phyloP scores from a whole-genome alignment of 2,329 filamentous ascomycete genomes.

The Pseudogymnoascus sp. region DNA sequence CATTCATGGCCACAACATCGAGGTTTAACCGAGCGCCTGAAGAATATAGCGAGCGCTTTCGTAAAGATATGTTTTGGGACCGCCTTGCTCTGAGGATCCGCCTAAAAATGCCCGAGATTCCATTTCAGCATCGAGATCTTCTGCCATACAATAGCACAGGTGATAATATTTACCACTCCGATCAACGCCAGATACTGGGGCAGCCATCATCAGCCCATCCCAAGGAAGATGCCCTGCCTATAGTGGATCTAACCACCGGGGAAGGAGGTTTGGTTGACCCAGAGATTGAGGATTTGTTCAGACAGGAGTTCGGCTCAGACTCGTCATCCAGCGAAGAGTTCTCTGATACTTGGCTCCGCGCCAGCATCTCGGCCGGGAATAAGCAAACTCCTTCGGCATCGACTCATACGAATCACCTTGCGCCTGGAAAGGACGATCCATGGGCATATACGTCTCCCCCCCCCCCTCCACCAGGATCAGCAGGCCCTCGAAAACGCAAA shows the following conservation, averaged over 20 bases:
- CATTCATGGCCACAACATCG: neutral
- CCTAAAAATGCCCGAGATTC: neutral
- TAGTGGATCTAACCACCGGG: neutral
- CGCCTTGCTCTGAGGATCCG: neutral
- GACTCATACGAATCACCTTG: neutral
- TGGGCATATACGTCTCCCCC: too few relatives aligned
- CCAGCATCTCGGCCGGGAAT: neutral
- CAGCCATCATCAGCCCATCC: too few relatives aligned
- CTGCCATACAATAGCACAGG: neutral
- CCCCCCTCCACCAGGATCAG: neutral
- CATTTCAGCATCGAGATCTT: neutral
- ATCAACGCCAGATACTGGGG: too few relatives aligned
- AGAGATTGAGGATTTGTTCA: neutral
- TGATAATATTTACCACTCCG: neutral
- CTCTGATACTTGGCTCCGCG: too few relatives aligned
- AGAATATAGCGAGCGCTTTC: neutral
- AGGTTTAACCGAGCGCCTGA: neutral
- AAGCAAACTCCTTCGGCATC: neutral
- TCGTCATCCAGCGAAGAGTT: neutral
- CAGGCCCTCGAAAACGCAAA: neutral
- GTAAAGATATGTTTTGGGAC: neutral
- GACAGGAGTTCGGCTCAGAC: neutral
- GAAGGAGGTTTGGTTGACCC: neutral
- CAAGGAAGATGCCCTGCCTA: neutral
- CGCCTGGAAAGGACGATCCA: neutral